A percentile compares a stretch with the other conserved stretches of the same genome.
Evolutionary conservation across 257 asterid species (phyloP).

Genomic region (Primulina tabacum): DNA sequence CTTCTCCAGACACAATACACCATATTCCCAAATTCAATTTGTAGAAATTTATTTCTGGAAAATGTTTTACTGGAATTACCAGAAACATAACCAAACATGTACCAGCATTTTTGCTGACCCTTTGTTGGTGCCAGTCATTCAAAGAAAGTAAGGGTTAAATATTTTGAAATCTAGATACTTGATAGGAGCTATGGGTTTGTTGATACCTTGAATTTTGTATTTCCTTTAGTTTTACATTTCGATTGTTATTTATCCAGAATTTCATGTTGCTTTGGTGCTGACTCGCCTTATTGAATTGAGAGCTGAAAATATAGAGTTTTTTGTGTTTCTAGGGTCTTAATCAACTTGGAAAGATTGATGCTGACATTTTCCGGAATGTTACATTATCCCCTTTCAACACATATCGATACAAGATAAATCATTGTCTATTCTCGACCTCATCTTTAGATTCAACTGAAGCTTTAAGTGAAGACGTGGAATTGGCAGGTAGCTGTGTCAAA

Average conservation of each 20-base stretch:
- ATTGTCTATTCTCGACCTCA: constrained; percentile 32
- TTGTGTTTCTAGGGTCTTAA: constrained; percentile 31
- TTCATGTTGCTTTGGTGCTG: constrained; percentile 8
- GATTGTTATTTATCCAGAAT: not conserved
- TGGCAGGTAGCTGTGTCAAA: constrained; percentile 18
- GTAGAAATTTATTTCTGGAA: too few species aligned
- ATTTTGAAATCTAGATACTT: not conserved
- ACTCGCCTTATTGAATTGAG: not conserved
- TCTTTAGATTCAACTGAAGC: constrained; percentile 32
- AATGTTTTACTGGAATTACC: not conserved
- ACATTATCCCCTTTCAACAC: constrained; percentile 23
- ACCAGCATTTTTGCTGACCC: not conserved
- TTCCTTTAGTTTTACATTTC: not conserved
- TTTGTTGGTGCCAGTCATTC: not conserved
- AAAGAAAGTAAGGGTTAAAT: not conserved
- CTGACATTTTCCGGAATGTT: constrained; percentile 20
- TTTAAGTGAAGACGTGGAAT: constrained; percentile 24
- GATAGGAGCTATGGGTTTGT: not conserved
- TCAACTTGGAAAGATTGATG: constrained; percentile 26
- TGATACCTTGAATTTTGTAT: not conserved
- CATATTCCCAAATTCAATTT: too few species aligned
- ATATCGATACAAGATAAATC: constrained; percentile 23
- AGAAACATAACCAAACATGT: not conserved
- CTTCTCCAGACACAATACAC: too few species aligned
- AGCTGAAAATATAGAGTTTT: not conserved